These are phyloP conservation scores for Sanghuangporus weigelae DNA, from an alignment of 1,284 basidiomycete species.

Conservation along the genomic window DNA sequence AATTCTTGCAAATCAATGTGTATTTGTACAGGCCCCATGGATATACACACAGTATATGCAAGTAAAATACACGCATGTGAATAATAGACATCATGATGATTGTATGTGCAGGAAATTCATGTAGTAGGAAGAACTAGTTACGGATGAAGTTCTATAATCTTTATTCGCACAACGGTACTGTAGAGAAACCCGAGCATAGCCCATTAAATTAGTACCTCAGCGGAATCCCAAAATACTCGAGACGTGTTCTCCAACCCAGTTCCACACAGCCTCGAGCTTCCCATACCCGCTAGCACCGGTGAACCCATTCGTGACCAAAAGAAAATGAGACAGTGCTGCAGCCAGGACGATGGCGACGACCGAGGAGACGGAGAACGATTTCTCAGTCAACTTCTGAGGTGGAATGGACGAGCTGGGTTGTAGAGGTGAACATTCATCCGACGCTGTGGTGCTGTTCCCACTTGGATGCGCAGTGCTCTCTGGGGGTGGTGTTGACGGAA, in stretches of 20 bases:
- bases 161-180: too few relatives aligned
- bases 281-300: slow-evolving; percentile 41
- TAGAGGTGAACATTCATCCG: slow-evolving; percentile 16
- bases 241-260: slow-evolving; percentile 30
- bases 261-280: slow-evolving; percentile 38
- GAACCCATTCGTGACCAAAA: slow-evolving; percentile 45
- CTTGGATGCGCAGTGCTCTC: neutral
- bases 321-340: slow-evolving; percentile 45
- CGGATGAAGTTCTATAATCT: too few relatives aligned
- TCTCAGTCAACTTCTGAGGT: slow-evolving; percentile 14
- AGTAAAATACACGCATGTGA: too few relatives aligned
- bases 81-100: too few relatives aligned
- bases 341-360: slow-evolving; percentile 44
- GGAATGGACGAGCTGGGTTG: slow-evolving; percentile 9
- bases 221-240: neutral
- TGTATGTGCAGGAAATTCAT: too few relatives aligned
- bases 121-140: too few relatives aligned
- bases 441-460: too few relatives aligned
- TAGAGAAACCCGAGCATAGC: neutral
- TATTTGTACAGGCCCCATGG: too few relatives aligned
- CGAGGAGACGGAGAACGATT: slow-evolving; percentile 31
- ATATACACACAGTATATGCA: too few relatives aligned
- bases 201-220: neutral
- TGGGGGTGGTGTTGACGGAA: slow-evolving; percentile 17
- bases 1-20: too few relatives aligned